These are phyloP conservation scores for Naganishia onofrii DNA, from an alignment of 768 basidiomycete genomes.

Conservation along the genomic window DNA sequence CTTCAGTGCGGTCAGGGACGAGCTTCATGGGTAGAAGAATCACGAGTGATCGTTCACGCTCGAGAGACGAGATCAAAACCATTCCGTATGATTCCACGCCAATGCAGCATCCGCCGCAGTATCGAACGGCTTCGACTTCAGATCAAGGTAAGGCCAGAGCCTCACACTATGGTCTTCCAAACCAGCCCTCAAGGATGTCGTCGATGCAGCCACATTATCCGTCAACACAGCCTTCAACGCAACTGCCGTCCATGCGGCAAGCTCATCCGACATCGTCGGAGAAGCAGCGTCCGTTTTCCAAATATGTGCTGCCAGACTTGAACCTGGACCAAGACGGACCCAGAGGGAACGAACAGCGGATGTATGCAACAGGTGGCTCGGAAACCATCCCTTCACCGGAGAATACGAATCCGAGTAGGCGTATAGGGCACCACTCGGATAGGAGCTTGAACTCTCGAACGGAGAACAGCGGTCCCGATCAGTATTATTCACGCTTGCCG, in stretches of 20 bases:
- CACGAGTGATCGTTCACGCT: constrained; percentile 2
- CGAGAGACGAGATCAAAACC: not conserved
- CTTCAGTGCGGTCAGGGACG: constrained; percentile 1
- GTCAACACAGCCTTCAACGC: not conserved
- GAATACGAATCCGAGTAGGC: not conserved
- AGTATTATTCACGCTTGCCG: not conserved
- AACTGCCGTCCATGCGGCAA: not conserved
- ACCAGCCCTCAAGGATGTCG: not conserved
- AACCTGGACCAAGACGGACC: not conserved
- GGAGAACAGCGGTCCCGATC: not conserved
- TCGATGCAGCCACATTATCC: not conserved
- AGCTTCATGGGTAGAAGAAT: constrained; percentile 7
- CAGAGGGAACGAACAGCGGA: not conserved
- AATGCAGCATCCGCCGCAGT: constrained; percentile 1
- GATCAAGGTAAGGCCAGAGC: not conserved
- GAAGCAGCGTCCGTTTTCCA: not conserved
- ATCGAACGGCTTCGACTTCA: not conserved
- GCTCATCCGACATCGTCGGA: not conserved
- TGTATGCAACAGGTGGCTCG: not conserved
- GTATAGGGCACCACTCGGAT: not conserved
- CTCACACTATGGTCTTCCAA: not conserved
- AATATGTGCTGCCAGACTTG: constrained; percentile 11
- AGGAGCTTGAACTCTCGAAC: not conserved
- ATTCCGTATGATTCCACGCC: constrained; percentile 15
- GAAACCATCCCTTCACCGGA: not conserved